Base-by-base conservation (phyloP, 2,329 filamentous ascomycete genomes). In the Arthrobotrys sphaeroides region DNA sequence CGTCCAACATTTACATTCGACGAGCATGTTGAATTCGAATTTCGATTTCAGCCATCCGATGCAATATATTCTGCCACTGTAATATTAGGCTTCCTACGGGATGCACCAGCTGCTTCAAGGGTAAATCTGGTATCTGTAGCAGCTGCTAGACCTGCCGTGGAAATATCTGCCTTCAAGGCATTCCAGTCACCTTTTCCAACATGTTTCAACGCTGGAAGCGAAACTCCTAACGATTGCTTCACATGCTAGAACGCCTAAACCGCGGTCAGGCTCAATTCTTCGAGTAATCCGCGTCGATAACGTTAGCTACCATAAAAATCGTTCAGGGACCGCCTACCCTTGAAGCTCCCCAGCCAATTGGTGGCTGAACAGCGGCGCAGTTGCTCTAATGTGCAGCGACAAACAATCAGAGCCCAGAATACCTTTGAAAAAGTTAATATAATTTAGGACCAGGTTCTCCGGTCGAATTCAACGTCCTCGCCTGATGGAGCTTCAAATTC, bases 361-460 rank as follows among this genome's bases (percentile, higher is more conserved):
- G 51, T 55, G 51, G 51, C 51, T 55, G 18, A 22, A 22, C 16
- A 55, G 31, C 20, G 51, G 28, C 51, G 51, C 51, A 55, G 31
- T 10, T 38, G 10, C 51, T 24, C 31, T n/a, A 2, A 55, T 9
- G 1, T 31, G 12, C 31, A 38, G 31, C 51, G 31, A 38, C 18
- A 38, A 1, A n/a, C 7, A 13, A n/a, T 31, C 10, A 16, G 2
- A 22, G 26, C 26, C 31, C 12, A 10, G 18, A 9, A 55, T n/a
- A 36, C 28, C 5, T 36, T 13, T 22, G 28, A 1, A 55, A 18
- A 55, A 38, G 18, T 55, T 55, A 55, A 55, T 55, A 38, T 55
- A 38, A 36, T 55, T 53, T 24, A 38, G n/a, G 51, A 38, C 51
- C 18, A 38, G 51, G 51, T 38, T 38, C 31, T 38, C 18, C 18